Conservation (phyloP, 768 basidiomycete species). For the Tylopilus sp. region DNA sequence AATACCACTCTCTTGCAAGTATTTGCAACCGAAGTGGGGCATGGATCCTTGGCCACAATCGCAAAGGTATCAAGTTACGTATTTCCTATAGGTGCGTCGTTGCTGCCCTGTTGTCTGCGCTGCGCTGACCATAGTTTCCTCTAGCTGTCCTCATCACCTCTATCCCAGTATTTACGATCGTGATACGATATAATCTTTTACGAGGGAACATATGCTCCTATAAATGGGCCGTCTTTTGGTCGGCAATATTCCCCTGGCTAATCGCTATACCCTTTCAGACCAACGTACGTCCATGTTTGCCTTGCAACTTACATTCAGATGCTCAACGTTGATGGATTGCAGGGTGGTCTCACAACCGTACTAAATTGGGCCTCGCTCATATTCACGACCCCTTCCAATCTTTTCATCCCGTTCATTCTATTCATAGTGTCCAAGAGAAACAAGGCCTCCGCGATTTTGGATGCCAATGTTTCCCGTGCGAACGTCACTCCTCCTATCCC, state of each 20-base stretch:
- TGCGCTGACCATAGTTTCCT: background rate
- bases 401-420: slow-evolving; percentile 21
- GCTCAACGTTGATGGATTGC: background rate
- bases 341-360: slow-evolving; percentile 16
- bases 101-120: too few species aligned
- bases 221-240: slow-evolving; percentile 22
- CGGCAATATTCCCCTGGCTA: slow-evolving; percentile 22
- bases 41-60: slow-evolving; percentile 1
- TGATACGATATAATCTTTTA: slow-evolving; percentile 24
- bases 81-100: slow-evolving; percentile 19
- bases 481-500: background rate
- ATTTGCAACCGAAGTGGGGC: slow-evolving; percentile 6
- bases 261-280: slow-evolving; percentile 25
- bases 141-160: slow-evolving; percentile 25
- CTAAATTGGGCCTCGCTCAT: slow-evolving; percentile 26
- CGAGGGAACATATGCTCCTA: slow-evolving; percentile 24
- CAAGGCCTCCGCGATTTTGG: slow-evolving; percentile 19
- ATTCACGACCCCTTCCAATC: slow-evolving; percentile 22
- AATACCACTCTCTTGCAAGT: slow-evolving; percentile 17
- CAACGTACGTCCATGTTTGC: slow-evolving; percentile 9
- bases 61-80: slow-evolving; percentile 18
- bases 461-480: slow-evolving; percentile 6
- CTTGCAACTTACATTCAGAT: background rate
- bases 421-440: slow-evolving; percentile 20
- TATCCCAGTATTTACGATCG: slow-evolving; percentile 22